phyloP scores from a whole-genome alignment of 1,284 basidiomycete species.

The Malassezia equina region DNA sequence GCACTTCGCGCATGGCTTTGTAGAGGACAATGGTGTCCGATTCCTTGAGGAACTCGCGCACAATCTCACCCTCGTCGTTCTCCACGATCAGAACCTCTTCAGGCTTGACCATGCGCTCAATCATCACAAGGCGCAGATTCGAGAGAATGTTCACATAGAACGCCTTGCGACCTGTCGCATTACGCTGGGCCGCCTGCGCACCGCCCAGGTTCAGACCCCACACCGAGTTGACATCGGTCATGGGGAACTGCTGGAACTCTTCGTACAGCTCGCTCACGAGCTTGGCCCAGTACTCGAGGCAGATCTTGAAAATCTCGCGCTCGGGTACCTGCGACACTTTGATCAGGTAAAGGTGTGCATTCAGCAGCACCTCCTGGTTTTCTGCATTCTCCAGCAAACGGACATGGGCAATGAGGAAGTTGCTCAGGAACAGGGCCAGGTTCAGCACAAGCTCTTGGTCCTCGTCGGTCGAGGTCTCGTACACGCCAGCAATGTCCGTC shows the following conservation, averaged over 20 bases:
- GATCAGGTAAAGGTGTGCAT: constrained; percentile 88
- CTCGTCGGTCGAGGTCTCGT: constrained; percentile 76
- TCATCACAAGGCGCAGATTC: constrained; percentile 88
- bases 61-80: constrained; percentile 98
- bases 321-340: constrained; percentile 98
- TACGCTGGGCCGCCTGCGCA: constrained; percentile 17
- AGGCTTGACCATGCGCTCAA: constrained; percentile 99
- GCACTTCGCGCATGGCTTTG: constrained; percentile 95
- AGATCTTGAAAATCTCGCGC: constrained; percentile 98
- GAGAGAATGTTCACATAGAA: constrained; percentile 80
- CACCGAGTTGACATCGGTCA: constrained; percentile 81
- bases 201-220: constrained; percentile 68
- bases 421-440: constrained; percentile 88
- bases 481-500: constrained; percentile 73
- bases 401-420: constrained; percentile 77
- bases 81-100: constrained; percentile 93
- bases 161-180: constrained; percentile 66
- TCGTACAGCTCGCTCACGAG: constrained; percentile 94
- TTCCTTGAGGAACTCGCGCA: constrained; percentile 99
- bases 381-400: constrained; percentile 82
- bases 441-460: constrained; percentile 97
- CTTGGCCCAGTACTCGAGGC: constrained; percentile 96
- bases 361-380: constrained; percentile 74
- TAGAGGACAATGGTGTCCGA: constrained; percentile 96
- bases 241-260: constrained; percentile 83